Conservation (phyloP, 768 basidiomycete species). For the Asterophora lycoperdoides region DNA sequence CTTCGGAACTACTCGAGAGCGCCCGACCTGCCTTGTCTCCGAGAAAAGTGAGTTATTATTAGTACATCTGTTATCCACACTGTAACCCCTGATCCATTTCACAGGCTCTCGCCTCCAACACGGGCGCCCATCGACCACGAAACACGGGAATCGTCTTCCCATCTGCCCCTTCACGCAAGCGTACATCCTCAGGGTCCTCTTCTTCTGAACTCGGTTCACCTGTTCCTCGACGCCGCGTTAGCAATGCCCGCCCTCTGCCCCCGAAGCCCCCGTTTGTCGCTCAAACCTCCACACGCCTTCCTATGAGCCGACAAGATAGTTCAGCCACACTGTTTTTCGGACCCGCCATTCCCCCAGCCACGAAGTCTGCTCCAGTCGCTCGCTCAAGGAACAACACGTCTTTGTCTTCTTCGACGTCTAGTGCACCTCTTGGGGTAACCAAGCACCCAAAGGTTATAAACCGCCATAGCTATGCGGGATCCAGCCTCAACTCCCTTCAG, state of each 20-base stretch:
- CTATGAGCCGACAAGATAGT: slow-evolving; percentile 50
- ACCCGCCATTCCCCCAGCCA: slow-evolving; percentile 39
- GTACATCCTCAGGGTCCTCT: slow-evolving; percentile 33
- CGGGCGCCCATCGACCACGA: slow-evolving; percentile 7
- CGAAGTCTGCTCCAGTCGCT: slow-evolving; percentile 17
- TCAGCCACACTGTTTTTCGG: slow-evolving; percentile 70
- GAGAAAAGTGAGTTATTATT: slow-evolving; percentile 31
- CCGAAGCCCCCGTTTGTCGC: slow-evolving; percentile 8
- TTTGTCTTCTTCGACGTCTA: slow-evolving; percentile 20
- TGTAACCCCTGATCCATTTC: background rate
- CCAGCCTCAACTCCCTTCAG: slow-evolving; percentile 24
- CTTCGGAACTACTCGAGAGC: slow-evolving; percentile 57
- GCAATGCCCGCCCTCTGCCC: slow-evolving; percentile 30
- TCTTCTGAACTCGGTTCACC: slow-evolving; percentile 53
- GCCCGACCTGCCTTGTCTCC: slow-evolving; percentile 42
- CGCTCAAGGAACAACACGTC: slow-evolving; percentile 31
- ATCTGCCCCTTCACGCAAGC: slow-evolving; percentile 37
- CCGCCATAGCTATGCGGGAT: slow-evolving; percentile 66
- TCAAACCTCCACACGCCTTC: slow-evolving; percentile 24
- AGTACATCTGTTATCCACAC: background rate
- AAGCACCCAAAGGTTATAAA: slow-evolving; percentile 33
- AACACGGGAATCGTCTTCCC: slow-evolving; percentile 33
- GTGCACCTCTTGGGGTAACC: slow-evolving; percentile 17
- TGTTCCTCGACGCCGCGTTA: slow-evolving; percentile 49
- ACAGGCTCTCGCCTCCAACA: slow-evolving; percentile 3